Evolutionary conservation across 148 eudicot genomes (phyloP), one percentile per base, ranked within the genome.

Genomic region (Talinum fruticosum): DNA sequence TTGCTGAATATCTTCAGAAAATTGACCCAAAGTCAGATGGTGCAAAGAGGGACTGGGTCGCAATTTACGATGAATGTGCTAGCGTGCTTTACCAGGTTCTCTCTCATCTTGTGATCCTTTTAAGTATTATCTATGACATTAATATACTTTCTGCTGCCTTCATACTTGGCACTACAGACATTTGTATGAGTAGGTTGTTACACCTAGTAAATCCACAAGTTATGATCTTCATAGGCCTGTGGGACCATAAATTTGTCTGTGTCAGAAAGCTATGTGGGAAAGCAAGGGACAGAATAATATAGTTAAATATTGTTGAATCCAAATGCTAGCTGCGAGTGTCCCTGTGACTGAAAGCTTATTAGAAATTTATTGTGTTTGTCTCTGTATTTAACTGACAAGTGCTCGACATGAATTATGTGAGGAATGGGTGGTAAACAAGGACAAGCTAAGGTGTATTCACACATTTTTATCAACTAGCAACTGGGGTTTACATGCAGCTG

Each of bases 1-100:
- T 96, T 79, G 97, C 99, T 77, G 94, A 96, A 89, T 91, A 93
- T 83, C 96, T 96, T 83, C 99, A 96, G 84, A 96, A 96, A 84
- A 75, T 96, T 81, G 99, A 96, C 77, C 99, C 99, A 34, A 96
- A 96, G 84, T 96, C 99, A 72, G 99, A 96, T 86, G 99, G 99
- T 82, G 99, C 99, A 69, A 96, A 93, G 83, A 96, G 99, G 85
- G 99, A 96, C 66, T 96, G 99, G 99, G 99, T 96, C 81, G 97
- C 99, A 76, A 96, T 96, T 70, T 96, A 93, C 83, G 99, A 96
- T 69, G 99, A 96, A 85, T 96, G 99, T 84, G 99, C 99, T 69
- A 93, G 44, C 81, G 99, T 96, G 69, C 86, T 96, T 59, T 96
- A 96, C 75, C 97, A 95, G 96, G 98, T 91, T 76, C 30, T 38